Percentiles rank a stretch among this genome's conserved stretches.
These are phyloP conservation scores for Carex cristatella DNA, from an alignment of 176 grass and related monocot species.

Conservation along the genomic window DNA sequence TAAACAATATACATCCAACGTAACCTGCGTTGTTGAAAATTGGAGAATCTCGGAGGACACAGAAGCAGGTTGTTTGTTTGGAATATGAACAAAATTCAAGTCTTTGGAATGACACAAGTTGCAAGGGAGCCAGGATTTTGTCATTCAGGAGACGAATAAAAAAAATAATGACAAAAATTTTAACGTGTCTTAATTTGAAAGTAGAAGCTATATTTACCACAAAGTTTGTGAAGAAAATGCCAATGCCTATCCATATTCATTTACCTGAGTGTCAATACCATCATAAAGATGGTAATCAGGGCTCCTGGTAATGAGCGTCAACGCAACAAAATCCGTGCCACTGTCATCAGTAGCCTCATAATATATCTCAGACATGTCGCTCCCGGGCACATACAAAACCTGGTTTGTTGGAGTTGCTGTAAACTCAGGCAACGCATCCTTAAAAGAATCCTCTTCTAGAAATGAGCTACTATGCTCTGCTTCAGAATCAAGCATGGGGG, in stretches of 20 bases:
- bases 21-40: neutral
- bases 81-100: neutral
- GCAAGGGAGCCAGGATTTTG: neutral
- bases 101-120: neutral
- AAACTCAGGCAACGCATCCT: conserved; percentile 85
- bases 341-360: conserved; percentile 81
- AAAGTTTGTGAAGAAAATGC: neutral
- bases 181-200: no score
- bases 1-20: neutral
- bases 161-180: neutral
- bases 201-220: neutral
- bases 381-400: conserved; percentile 31
- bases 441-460: conserved; percentile 84
- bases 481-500: conserved; percentile 38
- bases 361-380: conserved; percentile 60
- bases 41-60: neutral
- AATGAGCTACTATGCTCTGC: conserved; percentile 32
- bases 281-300: conserved; percentile 90
- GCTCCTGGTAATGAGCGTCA: conserved; percentile 66
- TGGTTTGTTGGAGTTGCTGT: conserved; percentile 34
- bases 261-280: conserved; percentile 94
- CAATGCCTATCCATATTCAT: neutral
- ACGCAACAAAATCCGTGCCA: conserved; percentile 74
- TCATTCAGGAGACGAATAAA: neutral
- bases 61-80: neutral